These are phyloP conservation scores for Scalesia atractyloides DNA, from an alignment of 129 eudicot genomes.

Conservation along the genomic window DNA sequence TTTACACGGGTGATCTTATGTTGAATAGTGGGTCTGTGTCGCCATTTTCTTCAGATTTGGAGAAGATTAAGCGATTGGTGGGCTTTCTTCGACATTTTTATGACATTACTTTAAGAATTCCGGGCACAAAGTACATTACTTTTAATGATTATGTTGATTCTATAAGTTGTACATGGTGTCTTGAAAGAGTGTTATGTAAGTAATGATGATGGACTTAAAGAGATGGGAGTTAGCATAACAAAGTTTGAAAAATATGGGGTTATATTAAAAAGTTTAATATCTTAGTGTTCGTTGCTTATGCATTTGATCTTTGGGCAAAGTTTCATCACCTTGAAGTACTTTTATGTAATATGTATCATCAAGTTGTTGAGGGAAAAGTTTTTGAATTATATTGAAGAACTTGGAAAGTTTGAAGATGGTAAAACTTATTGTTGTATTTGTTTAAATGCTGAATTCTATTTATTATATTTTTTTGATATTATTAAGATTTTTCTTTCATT, in stretches of 20 bases:
- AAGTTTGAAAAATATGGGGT: constrained; percentile 12
- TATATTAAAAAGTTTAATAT: background rate
- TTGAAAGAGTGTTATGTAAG: background rate
- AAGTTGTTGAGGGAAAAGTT: background rate
- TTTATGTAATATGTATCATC: constrained; percentile 3
- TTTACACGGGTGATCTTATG: background rate
- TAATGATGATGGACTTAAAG: constrained; percentile 1
- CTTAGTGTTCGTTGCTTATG: constrained; percentile 10
- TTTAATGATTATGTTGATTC: constrained; percentile 10
- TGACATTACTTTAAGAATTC: constrained; percentile 9
- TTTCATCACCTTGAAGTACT: background rate
- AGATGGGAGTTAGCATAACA: background rate
- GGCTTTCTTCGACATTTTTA: constrained; percentile 15
- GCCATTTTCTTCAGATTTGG: constrained; percentile 8
- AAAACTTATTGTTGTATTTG: too few species aligned
- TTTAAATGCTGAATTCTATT: too few species aligned
- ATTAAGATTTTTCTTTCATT: too few species aligned
- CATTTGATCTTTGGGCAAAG: constrained; percentile 10
- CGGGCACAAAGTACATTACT: constrained; percentile 23
- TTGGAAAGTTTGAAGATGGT: too few species aligned
- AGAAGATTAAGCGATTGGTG: constrained; percentile 1
- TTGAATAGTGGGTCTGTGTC: background rate
- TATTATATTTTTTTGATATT: too few species aligned
- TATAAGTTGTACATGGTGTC: constrained; percentile 7
- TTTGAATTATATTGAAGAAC: background rate